These are phyloP conservation scores for Aspergillus texensis DNA, from an alignment of 2,329 filamentous ascomycete genomes.

Conservation along the genomic window DNA sequence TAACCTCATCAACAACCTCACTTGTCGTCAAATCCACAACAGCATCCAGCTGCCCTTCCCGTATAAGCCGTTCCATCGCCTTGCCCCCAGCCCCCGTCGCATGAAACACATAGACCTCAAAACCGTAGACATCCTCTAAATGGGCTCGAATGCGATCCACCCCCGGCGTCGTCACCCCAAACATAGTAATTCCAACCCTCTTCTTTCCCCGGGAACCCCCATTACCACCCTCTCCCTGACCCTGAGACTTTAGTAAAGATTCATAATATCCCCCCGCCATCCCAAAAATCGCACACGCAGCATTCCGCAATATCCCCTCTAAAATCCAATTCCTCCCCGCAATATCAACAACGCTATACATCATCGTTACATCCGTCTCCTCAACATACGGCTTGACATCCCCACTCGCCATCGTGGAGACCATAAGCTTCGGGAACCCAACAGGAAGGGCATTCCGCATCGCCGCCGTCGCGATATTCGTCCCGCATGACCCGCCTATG, in stretches of 20 bases:
- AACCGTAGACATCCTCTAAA: slow-evolving; percentile 48
- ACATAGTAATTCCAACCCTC: slow-evolving; percentile 69
- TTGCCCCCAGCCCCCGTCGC: slow-evolving; percentile 69
- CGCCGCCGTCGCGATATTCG: slow-evolving; percentile 60
- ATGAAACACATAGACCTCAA: slow-evolving; percentile 69
- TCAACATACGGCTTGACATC: slow-evolving; percentile 67
- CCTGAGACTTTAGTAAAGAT: background rate
- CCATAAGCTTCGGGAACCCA: slow-evolving; percentile 70
- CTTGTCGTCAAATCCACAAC: slow-evolving; percentile 73
- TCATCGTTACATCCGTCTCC: slow-evolving; percentile 69
- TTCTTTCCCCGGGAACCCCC: background rate
- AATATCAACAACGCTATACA: slow-evolving; percentile 73
- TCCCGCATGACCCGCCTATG: slow-evolving; percentile 66
- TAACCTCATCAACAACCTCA: slow-evolving; percentile 66
- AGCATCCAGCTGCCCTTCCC: slow-evolving; percentile 62
- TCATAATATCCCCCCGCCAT: slow-evolving; percentile 55
- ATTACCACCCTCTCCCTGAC: background rate
- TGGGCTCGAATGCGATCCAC: slow-evolving; percentile 58
- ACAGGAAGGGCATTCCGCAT: slow-evolving; percentile 66
- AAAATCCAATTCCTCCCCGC: slow-evolving; percentile 66
- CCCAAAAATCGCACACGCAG: slow-evolving; percentile 62
- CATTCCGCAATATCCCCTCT: slow-evolving; percentile 62
- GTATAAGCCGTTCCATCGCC: slow-evolving; percentile 68
- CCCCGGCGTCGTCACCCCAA: slow-evolving; percentile 71
- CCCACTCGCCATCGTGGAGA: slow-evolving; percentile 70